Base-by-base conservation (phyloP, 2,329 filamentous ascomycete genomes). In the Aspergillus sclerotialis region DNA sequence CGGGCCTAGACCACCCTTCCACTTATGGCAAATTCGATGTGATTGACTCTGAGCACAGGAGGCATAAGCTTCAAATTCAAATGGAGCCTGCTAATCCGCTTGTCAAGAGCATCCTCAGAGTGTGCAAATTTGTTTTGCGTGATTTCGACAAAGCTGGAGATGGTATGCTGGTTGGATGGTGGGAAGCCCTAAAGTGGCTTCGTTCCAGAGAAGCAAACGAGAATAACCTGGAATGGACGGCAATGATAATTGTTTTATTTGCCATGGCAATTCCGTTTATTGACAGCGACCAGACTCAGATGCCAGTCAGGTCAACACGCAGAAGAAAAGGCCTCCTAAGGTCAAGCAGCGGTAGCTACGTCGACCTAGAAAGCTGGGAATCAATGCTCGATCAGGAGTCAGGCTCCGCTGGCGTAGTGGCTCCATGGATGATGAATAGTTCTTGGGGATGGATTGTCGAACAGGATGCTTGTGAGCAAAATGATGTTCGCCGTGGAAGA, bases 401-500 rank as follows among this genome's bases (percentile, higher is more conserved):
- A 40, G 59, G 63, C 17, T 53, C 59, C 15, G 52, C 59, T 23
- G 56, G 65, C 30, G 52, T 63, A 27, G 53, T 56, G 6, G 56
- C 65, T 4, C 51, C 61, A 21, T 68, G 68, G 63, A 65, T 81
- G 64, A 72, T 76, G 44, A 76, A 68, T 39, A 64, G 67, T 34
- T 73, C 77, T 2, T 90, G 84, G 84, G 70, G 76, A 25, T 89
- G 84, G 84, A 69, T 82, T 27, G 60, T 79, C 33, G 77, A 83
- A 37, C 68, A 75, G 39, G 70, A 74, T 24, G 57, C 67, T 32
- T 52, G 58, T 26, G 40, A 55, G 19, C 39, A 48, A 30, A 31
- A 32, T 16, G 42, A 38, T 25, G 25, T 35, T 11, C 37, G 36
- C 19, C 45, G 46, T 11, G 33, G 40, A 15, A 43, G 28, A n/a